Evolutionary conservation across 2,329 filamentous ascomycete species (phyloP), one percentile per base, ranked within the genome.

Genomic region (Triangularia setosa): DNA sequence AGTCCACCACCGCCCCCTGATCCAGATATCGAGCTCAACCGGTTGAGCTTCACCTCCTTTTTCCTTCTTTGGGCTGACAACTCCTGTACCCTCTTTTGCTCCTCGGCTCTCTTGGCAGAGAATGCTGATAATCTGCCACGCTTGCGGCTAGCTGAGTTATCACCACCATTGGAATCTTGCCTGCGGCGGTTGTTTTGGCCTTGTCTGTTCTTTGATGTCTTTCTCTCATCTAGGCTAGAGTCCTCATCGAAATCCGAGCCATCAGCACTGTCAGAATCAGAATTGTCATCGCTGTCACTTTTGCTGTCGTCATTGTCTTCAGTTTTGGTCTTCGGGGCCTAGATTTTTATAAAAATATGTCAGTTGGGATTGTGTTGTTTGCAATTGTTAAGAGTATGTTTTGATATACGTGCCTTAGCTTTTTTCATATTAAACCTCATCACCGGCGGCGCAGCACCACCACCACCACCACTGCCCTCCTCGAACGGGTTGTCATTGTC

Each of bases 31-130:
- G 86, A 88, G 4, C 80, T 83, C 63, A 88, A 73, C 24, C 81
- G 81, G 71, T 89, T 89, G 63, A 92, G 76, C 66, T 88, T 88
- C 60, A 91, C 81, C 62, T 89, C 85, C 73, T 88, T 89, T 74
- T 87, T 87, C 70, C 85, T 83, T 54, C 87, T 79, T 72, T 84
- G 82, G 52, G 86, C 84, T 7, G 85, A 83, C 18, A 88, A 75
- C 68, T 85, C 79, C 67, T 78, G 77, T 12, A 78, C 76, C 67
- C 81, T 82, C 24, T 77, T 77, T 59, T 79, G 79, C 64, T 83
- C 81, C 25, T 77, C 77, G 58, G 81, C 80, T 70, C 79, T 80
- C 71, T 80, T 81, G 44, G 80, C 60, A 56, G 69, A 70, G 4
- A 70, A 12, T 64, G 65, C 67, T 23, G 70, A 66, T 27, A 70